Evolutionary conservation across 441 rosid species (phyloP).

Genomic region (Arabidopsis hybrid): DNA sequence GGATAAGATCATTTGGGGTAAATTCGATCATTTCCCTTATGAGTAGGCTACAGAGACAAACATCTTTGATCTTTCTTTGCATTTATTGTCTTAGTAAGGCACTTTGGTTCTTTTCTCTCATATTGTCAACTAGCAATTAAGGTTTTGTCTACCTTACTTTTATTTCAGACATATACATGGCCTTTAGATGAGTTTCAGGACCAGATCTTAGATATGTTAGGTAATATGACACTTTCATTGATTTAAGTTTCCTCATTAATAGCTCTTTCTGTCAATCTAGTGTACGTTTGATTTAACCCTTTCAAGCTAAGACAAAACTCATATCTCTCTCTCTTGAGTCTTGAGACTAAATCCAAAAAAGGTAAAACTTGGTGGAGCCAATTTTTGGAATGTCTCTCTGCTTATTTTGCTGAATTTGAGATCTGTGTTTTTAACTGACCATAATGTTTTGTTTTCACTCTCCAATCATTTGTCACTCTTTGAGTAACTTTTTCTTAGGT

Average conservation of each 20-base stretch:
- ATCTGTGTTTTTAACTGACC: conserved; percentile 11
- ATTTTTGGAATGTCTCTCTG: conserved; percentile 9
- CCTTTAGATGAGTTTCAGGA: conserved; percentile 11
- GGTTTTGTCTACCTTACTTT: conserved; percentile 35
- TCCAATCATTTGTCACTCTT: conserved; percentile 8
- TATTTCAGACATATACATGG: conserved; percentile 36
- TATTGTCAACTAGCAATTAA: conserved; percentile 35
- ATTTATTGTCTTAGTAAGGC: conserved; percentile 28
- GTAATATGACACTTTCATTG: conserved; percentile 40
- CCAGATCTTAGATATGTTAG: conserved; percentile 41
- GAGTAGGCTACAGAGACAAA: conserved; percentile 37
- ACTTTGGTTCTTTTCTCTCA: conserved; percentile 35
- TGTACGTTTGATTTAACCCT: conserved; percentile 16
- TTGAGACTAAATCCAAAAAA: conserved; percentile 2
- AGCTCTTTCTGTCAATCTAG: conserved; percentile 19
- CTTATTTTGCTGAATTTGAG: conserved; percentile 24
- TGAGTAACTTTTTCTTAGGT: neutral
- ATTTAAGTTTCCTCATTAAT: conserved; percentile 45
- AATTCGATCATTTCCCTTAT: conserved; percentile 17
- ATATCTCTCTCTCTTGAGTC: neutral
- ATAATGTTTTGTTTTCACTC: neutral
- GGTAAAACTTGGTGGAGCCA: conserved; percentile 29
- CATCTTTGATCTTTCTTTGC: conserved; percentile 17
- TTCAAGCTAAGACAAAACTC: conserved; percentile 30
- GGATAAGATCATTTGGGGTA: conserved; percentile 22